A percentile compares a stretch with the other conserved stretches of the same genome.
Evolutionary conservation across 2,329 filamentous ascomycete genomes (phyloP).

Genomic region (Fusarium veterinarium): DNA sequence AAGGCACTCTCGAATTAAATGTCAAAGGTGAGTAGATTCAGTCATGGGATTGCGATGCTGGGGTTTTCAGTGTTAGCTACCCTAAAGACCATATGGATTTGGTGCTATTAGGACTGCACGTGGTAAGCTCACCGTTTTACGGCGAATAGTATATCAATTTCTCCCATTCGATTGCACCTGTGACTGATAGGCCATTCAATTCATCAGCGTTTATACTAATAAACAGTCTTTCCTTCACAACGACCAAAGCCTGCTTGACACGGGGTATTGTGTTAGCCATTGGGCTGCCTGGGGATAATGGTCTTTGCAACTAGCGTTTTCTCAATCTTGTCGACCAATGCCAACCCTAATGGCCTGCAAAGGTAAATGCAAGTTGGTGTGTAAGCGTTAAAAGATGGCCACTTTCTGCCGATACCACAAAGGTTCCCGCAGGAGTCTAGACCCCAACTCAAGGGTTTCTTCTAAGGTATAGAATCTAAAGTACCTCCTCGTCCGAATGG

Average conservation of each 20-base stretch:
- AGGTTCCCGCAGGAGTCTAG: not conserved
- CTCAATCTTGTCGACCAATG: not conserved
- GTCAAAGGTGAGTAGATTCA: not conserved
- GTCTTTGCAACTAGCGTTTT: not conserved
- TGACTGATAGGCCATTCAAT: not conserved
- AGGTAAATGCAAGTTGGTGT: not conserved
- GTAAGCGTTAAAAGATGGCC: not conserved
- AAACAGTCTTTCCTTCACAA: not conserved
- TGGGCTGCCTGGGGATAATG: not conserved
- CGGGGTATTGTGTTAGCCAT: not conserved
- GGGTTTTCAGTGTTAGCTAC: not conserved
- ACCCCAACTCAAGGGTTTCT: not conserved
- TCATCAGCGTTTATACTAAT: not conserved
- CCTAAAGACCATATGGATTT: not conserved
- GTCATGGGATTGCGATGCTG: not conserved
- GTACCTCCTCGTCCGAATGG: not conserved
- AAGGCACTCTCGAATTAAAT: not conserved
- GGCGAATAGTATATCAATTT: not conserved
- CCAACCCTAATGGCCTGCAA: not conserved
- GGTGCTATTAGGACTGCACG: not conserved
- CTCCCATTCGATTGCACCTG: not conserved
- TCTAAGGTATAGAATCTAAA: not conserved
- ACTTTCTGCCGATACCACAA: not conserved
- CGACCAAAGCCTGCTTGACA: not conserved
- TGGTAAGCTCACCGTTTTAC: not conserved